phyloP scores from a whole-genome alignment of 768 basidiomycete species.

The Boletus rubroflammeus region DNA sequence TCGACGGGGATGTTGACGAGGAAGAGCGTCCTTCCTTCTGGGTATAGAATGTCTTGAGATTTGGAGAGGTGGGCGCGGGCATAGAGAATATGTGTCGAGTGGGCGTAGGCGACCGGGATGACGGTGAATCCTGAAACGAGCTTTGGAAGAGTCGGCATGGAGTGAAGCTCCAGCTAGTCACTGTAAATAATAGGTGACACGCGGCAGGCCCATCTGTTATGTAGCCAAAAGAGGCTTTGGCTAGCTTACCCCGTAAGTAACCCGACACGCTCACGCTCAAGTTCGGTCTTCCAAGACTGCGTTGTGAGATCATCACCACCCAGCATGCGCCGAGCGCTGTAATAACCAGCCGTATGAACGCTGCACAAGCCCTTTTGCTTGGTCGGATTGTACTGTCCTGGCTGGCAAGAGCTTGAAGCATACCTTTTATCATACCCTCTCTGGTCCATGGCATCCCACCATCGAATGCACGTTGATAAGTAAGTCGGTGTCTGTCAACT shows the following conservation, averaged over 20 bases:
- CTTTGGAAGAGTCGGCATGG: slow-evolving; percentile 21
- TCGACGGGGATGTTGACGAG: slow-evolving; percentile 88
- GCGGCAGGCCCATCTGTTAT: no score
- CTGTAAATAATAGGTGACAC: no score
- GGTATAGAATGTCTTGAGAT: slow-evolving; percentile 32
- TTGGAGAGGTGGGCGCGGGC: slow-evolving; percentile 62
- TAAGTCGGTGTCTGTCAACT: not conserved
- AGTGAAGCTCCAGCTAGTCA: no score
- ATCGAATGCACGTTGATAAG: not conserved
- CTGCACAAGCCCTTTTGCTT: not conserved
- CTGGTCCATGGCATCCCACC: not conserved
- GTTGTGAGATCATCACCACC: no score
- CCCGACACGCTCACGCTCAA: no score
- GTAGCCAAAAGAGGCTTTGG: no score
- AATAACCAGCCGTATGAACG: not conserved
- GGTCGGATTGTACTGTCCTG: not conserved
- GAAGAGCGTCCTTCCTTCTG: slow-evolving; percentile 75
- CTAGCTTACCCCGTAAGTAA: no score
- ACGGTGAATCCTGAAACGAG: slow-evolving; percentile 33
- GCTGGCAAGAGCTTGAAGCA: no score
- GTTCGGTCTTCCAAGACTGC: no score
- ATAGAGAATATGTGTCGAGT: slow-evolving; percentile 69
- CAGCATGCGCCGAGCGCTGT: no score
- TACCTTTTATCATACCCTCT: not conserved
- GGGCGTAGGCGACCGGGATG: slow-evolving; percentile 39